Evolutionary conservation across 495 filamentous ascomycete genomes (phyloP).

Genomic region (Aspergillus cristatus): DNA sequence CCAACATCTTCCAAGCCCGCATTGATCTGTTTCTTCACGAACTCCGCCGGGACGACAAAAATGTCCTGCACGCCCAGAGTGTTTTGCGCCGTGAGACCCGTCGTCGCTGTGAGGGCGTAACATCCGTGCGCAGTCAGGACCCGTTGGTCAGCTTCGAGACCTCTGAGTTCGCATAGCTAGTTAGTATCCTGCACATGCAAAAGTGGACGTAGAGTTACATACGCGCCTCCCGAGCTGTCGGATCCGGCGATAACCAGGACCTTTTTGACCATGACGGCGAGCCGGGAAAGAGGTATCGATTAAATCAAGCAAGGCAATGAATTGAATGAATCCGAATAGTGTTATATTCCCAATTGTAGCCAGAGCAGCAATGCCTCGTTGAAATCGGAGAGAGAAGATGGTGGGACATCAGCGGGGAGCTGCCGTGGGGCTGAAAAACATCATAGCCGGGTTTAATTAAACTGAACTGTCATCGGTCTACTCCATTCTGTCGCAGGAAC

Average conservation of each 20-base stretch:
- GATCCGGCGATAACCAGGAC: slow-evolving; percentile 80
- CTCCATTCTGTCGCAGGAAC: too few species aligned
- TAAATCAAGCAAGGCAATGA: too few species aligned
- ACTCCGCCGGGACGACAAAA: slow-evolving; percentile 66
- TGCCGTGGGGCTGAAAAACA: too few species aligned
- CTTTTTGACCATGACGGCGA: slow-evolving; percentile 28
- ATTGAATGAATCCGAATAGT: too few species aligned
- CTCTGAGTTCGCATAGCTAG: slow-evolving; percentile 38
- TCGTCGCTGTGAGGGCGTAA: slow-evolving; percentile 96
- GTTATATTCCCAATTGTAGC: too few species aligned
- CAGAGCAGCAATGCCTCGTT: too few species aligned
- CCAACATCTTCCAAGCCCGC: slow-evolving; percentile 75
- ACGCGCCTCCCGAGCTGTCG: slow-evolving; percentile 84
- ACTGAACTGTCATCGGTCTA: too few species aligned
- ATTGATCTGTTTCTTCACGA: slow-evolving; percentile 77
- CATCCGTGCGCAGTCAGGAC: slow-evolving; percentile 84
- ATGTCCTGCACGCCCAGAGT: slow-evolving; percentile 77
- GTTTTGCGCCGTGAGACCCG: slow-evolving; percentile 90
- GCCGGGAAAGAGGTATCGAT: slow-evolving; percentile 1
- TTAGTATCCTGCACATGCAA: slow-evolving; percentile 7
- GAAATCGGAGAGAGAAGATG: too few species aligned
- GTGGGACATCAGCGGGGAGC: slow-evolving; percentile 5
- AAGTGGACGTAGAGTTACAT: slow-evolving; percentile 24
- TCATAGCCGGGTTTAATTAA: too few species aligned
- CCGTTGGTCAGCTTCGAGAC: slow-evolving; percentile 95